Evolutionary conservation across 306 rosid genomes (phyloP), one percentile per base, ranked within the genome.

Genomic region (Cucurbita maxima): DNA sequence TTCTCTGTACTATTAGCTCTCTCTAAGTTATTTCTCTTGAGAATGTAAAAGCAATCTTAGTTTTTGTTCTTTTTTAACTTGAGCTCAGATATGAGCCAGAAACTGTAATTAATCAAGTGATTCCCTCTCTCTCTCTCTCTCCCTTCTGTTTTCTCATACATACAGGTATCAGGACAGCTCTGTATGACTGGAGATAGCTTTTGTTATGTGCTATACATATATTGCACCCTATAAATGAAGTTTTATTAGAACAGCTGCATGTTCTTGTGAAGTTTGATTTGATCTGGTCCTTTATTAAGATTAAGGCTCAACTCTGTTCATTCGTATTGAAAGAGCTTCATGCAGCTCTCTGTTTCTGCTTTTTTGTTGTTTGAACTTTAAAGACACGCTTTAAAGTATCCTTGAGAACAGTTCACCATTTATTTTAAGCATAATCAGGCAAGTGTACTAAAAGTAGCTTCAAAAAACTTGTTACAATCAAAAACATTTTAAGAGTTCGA

Each of bases 61-160:
- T 55, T 75, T 78, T 30, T 30, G 3, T 30, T 30, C 34, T 30
- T 30, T 30, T 76, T 86, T 79, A 83, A 84, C 86, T 85, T 78
- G 73, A 76, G 69, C 80, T 85, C 81, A 79, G 77, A 77, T 80
- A 82, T 86, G 85, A 88, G 76, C 80, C 79, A 22, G 79, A 79
- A 88, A 90, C 93, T 88, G 90, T 90, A 84, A 90, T 86, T 74
- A 57, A 15, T 40, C 16, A 74, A 40, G 77, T 71, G 61, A 18
- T 36, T 51, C 60, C 61, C 50, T 10, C 47, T n/a, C 9, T 43
- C 72, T 66, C 50, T 10, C 47, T n/a, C n/a, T 43, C 72, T 20
- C 54, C 72, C 37, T 44, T 30, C 30, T 71, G 75, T 71, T 71
- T 71, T 71, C 47, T 71, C 58, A 77, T 83, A 83, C 83, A 77